phyloP scores from a whole-genome alignment of 805 yeast genomes.

The Sugiyamaella valdiviana region DNA sequence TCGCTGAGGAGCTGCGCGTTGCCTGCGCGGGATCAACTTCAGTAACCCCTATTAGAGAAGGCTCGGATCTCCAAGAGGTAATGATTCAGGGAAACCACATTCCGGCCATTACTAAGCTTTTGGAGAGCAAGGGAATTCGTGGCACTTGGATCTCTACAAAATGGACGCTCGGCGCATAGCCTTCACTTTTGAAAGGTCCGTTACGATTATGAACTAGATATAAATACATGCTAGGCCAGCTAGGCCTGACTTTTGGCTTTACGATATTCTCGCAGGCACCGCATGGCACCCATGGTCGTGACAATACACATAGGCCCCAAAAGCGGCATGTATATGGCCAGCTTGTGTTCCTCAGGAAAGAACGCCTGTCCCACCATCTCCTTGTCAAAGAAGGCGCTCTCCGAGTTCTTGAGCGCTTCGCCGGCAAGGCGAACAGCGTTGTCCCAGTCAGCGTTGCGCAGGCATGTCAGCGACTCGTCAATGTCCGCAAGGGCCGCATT shows the following conservation, averaged over 20 bases:
- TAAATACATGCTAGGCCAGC: background rate
- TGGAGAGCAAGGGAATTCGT: conserved; percentile 59
- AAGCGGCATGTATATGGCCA: conserved; percentile 88
- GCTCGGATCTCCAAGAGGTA: conserved; percentile 60
- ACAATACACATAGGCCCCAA: conserved; percentile 81
- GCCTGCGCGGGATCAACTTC: conserved; percentile 89
- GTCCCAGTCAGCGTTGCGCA: conserved; percentile 33
- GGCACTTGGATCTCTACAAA: conserved; percentile 45
- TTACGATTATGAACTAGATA: background rate
- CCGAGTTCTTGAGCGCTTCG: conserved; percentile 54
- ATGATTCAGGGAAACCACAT: conserved; percentile 90
- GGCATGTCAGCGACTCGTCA: conserved; percentile 33
- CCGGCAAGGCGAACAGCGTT: conserved; percentile 39
- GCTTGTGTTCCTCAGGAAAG: conserved; percentile 91
- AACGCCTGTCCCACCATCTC: conserved; percentile 93
- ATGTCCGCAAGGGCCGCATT: conserved; percentile 43
- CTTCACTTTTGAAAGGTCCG: background rate
- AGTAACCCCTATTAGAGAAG: conserved; percentile 35
- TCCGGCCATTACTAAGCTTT: conserved; percentile 49
- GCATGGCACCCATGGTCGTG: conserved; percentile 29
- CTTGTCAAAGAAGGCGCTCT: conserved; percentile 81
- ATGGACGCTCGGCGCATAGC: conserved; percentile 34
- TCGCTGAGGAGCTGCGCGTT: conserved; percentile 64
- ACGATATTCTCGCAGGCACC: conserved; percentile 25
- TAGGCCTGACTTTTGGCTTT: background rate